These are phyloP conservation scores for Emmonsiellopsis sp. DNA, from an alignment of 2,329 filamentous ascomycete species.

Conservation along the genomic window DNA sequence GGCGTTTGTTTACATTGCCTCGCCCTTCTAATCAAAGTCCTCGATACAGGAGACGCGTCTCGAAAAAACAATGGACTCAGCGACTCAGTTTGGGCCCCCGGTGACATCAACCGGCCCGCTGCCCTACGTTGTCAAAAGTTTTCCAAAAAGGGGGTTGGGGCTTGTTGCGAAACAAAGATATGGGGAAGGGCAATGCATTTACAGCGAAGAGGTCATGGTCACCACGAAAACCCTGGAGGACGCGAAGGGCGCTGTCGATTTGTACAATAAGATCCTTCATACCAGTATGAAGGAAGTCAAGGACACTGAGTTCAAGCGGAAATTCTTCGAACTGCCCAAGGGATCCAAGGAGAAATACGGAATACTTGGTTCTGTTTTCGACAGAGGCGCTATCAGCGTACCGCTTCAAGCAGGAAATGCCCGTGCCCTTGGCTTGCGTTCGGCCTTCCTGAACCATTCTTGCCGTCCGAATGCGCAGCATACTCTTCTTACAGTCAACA, in stretches of 20 bases:
- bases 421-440: not conserved
- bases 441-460: conserved; percentile 17
- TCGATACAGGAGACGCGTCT: too few relatives aligned
- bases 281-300: not conserved
- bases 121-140: not conserved
- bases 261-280: conserved; percentile 5
- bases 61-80: too few relatives aligned
- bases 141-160: conserved; percentile 1
- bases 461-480: conserved; percentile 17
- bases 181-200: conserved; percentile 3
- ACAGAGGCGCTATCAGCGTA: conserved; percentile 4
- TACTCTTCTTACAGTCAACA: conserved; percentile 2
- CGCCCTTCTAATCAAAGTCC: too few relatives aligned
- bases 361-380: conserved; percentile 6
- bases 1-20: too few relatives aligned
- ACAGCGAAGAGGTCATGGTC: conserved; percentile 7
- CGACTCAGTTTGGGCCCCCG: too few relatives aligned
- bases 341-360: conserved; percentile 1
- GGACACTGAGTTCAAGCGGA: not conserved
- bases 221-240: not conserved
- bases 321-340: conserved; percentile 4
- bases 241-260: not conserved
- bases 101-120: not conserved
- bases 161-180: conserved; percentile 2
- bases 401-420: not conserved